Evolutionary conservation across 768 basidiomycete genomes (phyloP), one percentile per base, ranked within the genome.

Genomic region (Candolleomyces aberdarensis): DNA sequence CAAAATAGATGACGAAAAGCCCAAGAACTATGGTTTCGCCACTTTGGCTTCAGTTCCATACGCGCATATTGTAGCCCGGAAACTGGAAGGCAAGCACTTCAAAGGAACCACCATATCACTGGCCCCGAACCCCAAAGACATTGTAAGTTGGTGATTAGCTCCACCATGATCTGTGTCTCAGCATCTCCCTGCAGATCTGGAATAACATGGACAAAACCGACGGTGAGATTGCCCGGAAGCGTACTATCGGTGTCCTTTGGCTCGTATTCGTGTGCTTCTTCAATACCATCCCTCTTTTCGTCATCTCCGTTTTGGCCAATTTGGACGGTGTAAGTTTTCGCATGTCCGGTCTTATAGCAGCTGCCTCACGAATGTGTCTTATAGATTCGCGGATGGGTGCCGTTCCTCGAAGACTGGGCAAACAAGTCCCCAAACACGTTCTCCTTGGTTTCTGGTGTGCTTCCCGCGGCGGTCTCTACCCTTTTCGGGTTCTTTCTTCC

Each of bases 271-370:
- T 98, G 52, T 96, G 94, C 74, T 95, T 94, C 78, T 85, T 98
- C 79, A 96, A 99, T 78, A 98, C 95, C 40, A 78, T 96, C 10
- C 97, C 97, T 19, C 78, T 99, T 17, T 84, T 96, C 69, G 78
- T 92, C 64, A 94, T 98, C 64, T 96, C 96, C 13, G 78, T 94
- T 63, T 78, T 97, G 55, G 94, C 97, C 66, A 98, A 99, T 76
- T 80, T 99, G 78, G 82, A 88, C 54, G 82, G 88, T 43, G 89
- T 94, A 66, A 57, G 88, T 65, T 22, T 29, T n/a, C 55, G 61
- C 5, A 36, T 22, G 14, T 32, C 1, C 52, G 7, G 55, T 32
- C 39, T 22, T 53, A 39, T 36, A 7, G 5, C 36, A 36, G n/a
- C 36, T 60, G 26, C 14, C n/a, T 10, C 43, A 41, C 22, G 19